phyloP scores from a whole-genome alignment of 768 basidiomycete genomes.

The Lentinula sp. region DNA sequence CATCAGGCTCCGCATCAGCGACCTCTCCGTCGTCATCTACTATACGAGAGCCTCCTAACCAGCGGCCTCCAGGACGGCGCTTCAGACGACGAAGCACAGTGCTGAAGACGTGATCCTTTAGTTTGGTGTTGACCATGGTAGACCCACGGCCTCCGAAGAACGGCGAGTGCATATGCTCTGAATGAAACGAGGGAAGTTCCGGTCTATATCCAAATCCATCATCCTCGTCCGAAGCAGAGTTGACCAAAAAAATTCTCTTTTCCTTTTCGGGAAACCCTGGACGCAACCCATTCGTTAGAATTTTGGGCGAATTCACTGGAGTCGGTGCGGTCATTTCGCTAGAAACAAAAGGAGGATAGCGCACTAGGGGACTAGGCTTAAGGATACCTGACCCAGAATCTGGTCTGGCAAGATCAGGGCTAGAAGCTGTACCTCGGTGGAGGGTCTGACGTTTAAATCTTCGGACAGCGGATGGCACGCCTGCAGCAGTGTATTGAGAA shows the following conservation, averaged over 20 bases:
- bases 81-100: conserved; percentile 76
- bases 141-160: conserved; percentile 84
- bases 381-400: conserved; percentile 1
- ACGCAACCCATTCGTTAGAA: conserved; percentile 13
- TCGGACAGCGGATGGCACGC: conserved; percentile 21
- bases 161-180: conserved; percentile 23
- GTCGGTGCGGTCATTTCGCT: conserved; percentile 41
- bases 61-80: conserved; percentile 40
- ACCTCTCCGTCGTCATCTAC: conserved; percentile 55
- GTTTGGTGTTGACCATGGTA: conserved; percentile 87
- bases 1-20: conserved; percentile 35
- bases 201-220: conserved; percentile 18
- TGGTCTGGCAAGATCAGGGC: conserved; percentile 47
- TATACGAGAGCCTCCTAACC: conserved; percentile 25
- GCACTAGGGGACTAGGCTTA: conserved; percentile 36
- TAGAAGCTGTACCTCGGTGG: conserved; percentile 56
- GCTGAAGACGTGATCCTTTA: conserved; percentile 95
- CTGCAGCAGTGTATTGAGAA: conserved; percentile 40
- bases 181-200: conserved; percentile 32
- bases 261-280: conserved; percentile 24
- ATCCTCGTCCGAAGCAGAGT: conserved; percentile 25
- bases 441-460: conserved; percentile 36
- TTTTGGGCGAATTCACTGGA: conserved; percentile 42
- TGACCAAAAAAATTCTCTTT: conserved; percentile 6
- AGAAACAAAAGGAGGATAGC: conserved; percentile 29